Evolutionary conservation across 805 yeast genomes (phyloP), one percentile per base, ranked within the genome.

Genomic region (Candida chauliodis): DNA sequence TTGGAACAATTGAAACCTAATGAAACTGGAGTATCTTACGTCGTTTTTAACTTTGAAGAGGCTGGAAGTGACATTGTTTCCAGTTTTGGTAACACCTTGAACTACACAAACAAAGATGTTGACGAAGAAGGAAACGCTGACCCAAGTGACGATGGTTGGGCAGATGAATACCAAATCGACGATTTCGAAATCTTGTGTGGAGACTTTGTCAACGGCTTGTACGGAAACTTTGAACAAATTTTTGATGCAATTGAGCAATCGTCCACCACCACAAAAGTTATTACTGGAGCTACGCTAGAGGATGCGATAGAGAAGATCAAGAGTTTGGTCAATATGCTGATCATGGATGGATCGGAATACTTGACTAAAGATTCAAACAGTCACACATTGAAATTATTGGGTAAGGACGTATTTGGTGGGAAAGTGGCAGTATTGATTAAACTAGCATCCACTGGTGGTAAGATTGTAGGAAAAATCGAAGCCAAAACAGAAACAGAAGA

Each of bases 91-190:
- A 84, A 84, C 58, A 76, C 79, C 6, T 69, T 91, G 44, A 73
- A 81, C 16, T 91, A 83, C 68, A 78, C 81, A 14, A 74, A 88
- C 34, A 84, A 80, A 61, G 98, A 91, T 58, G 84, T 87, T 49
- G 81, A 87, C 34, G 72, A 76, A 8, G 81, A 89, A 11, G 80
- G 81, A 15, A 77, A 74, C 45, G 75, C 83, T 36, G 75, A 74
- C 42, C 82, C 76, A 32, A 79, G 75, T 34, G 82, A 69, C 38
- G 95, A 84, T 47, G 97, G 96, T 13, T 86, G 82, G 73, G 84
- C 84, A 48, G 98, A 93, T 61, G 96, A 90, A 62, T 93, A 91
- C 63, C 93, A 83, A 58, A 77, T 93, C 48, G 97, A 88, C 61
- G 84, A 82, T 41, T 69, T 89, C 52, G 79, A 76, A 41, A 58